Base-by-base conservation (phyloP, 495 filamentous ascomycete species). In the Penicillium malachiteum region DNA sequence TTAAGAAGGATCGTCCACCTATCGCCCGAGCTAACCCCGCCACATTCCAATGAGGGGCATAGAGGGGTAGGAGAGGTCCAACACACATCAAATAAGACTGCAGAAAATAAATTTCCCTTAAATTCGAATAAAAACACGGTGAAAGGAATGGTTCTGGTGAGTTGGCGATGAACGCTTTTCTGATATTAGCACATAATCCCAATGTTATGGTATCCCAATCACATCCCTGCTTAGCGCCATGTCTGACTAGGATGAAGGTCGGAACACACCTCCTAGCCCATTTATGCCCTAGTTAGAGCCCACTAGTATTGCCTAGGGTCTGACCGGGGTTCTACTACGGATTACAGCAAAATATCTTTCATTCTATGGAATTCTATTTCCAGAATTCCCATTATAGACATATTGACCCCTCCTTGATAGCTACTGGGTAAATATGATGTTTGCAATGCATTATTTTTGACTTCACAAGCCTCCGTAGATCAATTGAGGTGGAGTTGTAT, bases 161-260 rank as follows among this genome's bases (percentile, higher is more conserved):
- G n/a, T 11, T 31, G 21, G 30, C 18, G 17, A 14, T 21, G 13
- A 5, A 34, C 9, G 5, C 32, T 6, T 17, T 17, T 48, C 31
- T 35, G 46, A 34, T 35, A 35, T 5, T 16, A n/a, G n/a, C n/a
- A n/a, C 31, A 17, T 35, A 26, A 34, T 33, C 18, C 9, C 11
- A 3, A 16, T 9, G 47, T 37, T 37, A 16, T 30, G 18, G 1
- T 5, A 41, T 50, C 4, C 34, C 48, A 50, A 39, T 50, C 17
- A 50, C 18, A 38, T 14, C 48, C 33, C 34, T 39, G 34, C 14
- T 14, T 39, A 39, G 37, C 48, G 48, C 48, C 48, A 50, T 18
- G 48, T 26, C 14, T 37, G 13, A 38, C 47, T 26, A 32, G 7
- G 11, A 9, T 4, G 32, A 10, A 26, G 12, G 40, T 26, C 33